Base-by-base conservation (phyloP, 371 early-diverging fungal species). In the Mucor mucedo region DNA sequence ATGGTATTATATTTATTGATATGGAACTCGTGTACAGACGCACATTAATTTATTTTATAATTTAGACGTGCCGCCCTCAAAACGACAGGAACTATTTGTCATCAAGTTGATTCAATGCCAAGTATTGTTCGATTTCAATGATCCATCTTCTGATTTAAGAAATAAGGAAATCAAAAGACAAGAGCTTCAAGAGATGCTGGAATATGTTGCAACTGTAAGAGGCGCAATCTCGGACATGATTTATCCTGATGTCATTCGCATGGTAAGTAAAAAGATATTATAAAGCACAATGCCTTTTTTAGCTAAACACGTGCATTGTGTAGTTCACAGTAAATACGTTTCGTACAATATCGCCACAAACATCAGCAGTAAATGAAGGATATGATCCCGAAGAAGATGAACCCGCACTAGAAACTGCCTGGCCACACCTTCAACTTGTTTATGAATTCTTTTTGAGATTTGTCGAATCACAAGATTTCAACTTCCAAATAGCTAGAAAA, bases 371-470 rank as follows among this genome's bases (percentile, higher is more conserved):
- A n/a, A 56, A 47, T 35, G 66, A 72, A 57, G 71, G 62, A 8
- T 96, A 91, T 69, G 98, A 97, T 74, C 95, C 96, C 3, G 98
- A 98, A 68, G 98, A 97, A 69, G 98, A 98, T 72, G 98, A 98
- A 66, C 96, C 97, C 6, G 92, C 95, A 4, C 79, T 95, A 38
- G 98, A 98, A 72, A 76, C 89, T 35, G 93, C 95, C 4, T 98
- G 98, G 98, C 98, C 98, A 39, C 98, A 98, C 77, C 78, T 97
- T 47, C 95, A 94, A 70, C 85, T 96, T 49, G 97, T 98, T 8
- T 98, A 98, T 76, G 96, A 94, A 72, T 91, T 97, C 68, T 96
- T 98, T 73, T 80, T 97, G 52, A 85, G 97, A 58, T 97, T 97
- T 78, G 90, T 97, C 28, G 98, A 98, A 77, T 93, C 93, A 3